Conservation (phyloP, 371 early-diverging fungal species). For the Syncephalastrum contaminatum region DNA sequence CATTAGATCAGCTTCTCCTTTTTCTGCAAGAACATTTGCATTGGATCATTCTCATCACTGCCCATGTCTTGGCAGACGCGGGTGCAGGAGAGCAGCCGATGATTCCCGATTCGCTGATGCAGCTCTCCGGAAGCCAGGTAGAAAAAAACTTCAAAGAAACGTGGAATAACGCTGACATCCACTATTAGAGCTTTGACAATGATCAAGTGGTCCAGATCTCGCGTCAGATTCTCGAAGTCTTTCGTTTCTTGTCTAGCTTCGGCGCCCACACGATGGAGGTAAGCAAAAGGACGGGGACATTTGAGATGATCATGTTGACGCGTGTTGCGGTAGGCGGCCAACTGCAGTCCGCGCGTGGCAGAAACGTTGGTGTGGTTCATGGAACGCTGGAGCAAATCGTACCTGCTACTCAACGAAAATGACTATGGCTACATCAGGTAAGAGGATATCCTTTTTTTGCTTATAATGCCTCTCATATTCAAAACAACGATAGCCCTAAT, state of each 20-base stretch:
- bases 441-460: not conserved
- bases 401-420: constrained; percentile 61
- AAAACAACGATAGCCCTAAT: constrained; percentile 34
- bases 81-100: constrained; percentile 73
- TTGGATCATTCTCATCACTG: constrained; percentile 73
- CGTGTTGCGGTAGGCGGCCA: constrained; percentile 48
- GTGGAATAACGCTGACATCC: not conserved
- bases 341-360: constrained; percentile 73
- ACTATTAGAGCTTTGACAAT: constrained; percentile 24
- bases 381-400: constrained; percentile 75
- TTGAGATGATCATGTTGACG: not conserved
- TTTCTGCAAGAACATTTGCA: constrained; percentile 68
- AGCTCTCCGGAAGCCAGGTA: constrained; percentile 54
- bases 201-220: constrained; percentile 61
- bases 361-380: constrained; percentile 76
- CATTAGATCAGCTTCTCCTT: constrained; percentile 28
- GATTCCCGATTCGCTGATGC: constrained; percentile 65
- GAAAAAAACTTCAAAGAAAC: not conserved
- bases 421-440: constrained; percentile 64
- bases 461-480: not conserved
- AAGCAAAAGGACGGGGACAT: not conserved
- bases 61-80: constrained; percentile 66
- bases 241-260: constrained; percentile 40
- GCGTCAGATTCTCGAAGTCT: constrained; percentile 48
- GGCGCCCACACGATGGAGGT: constrained; percentile 46